These are phyloP conservation scores for Talaromyces sp. DNA, from an alignment of 2,329 filamentous ascomycete genomes.

Conservation along the genomic window DNA sequence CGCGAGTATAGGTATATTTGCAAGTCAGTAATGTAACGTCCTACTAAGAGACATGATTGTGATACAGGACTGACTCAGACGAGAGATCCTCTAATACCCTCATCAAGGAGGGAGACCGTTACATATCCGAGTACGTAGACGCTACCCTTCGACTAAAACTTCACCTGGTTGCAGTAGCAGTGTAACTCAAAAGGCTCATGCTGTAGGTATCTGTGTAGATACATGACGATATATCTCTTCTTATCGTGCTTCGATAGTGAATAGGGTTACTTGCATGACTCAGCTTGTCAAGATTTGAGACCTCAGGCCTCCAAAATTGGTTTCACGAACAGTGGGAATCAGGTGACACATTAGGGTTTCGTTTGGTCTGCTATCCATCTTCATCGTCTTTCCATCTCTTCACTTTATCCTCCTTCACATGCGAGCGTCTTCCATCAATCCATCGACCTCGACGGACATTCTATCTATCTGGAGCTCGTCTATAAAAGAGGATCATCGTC, in stretches of 20 bases:
- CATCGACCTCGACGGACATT: background rate
- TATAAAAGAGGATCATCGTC: background rate
- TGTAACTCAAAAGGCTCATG: no score
- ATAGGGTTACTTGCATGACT: background rate
- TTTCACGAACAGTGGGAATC: background rate
- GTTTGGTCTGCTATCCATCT: background rate
- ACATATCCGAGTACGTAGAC: no score
- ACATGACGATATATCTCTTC: background rate
- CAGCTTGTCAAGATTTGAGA: background rate
- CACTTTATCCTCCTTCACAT: background rate
- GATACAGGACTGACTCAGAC: no score
- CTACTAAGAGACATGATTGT: no score
- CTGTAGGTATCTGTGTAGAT: no score
- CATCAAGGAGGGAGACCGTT: no score
- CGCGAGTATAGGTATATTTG: no score
- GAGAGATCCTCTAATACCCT: no score
- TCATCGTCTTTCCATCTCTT: background rate
- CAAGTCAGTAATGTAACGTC: no score
- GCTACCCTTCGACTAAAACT: no score
- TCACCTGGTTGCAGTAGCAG: no score
- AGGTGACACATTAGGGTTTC: slow-evolving; percentile 4
- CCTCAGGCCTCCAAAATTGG: background rate
- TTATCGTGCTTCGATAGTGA: background rate
- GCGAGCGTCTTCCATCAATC: background rate
- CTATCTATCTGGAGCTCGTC: background rate